Evolutionary conservation across 176 grass and related monocot species (phyloP), one percentile per base, ranked within the genome.

Genomic region (Pontederia paniculata): DNA sequence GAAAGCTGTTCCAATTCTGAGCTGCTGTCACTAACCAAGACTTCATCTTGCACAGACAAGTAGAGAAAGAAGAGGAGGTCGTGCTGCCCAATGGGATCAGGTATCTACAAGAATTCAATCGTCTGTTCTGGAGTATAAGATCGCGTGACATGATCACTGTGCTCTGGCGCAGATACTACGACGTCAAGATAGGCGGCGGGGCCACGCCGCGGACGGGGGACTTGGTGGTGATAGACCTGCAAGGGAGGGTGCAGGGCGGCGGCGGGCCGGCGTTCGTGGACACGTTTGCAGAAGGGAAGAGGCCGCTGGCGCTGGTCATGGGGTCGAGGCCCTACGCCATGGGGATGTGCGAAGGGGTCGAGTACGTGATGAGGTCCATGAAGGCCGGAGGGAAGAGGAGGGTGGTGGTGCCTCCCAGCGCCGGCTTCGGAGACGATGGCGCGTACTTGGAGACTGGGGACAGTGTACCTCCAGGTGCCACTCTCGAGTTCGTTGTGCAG

Each of bases 271-370:
- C 75, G 41, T 98, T 98, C 73, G 86, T 98, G 65, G 80, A 98
- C 75, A 98, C 86, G 11, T 91, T 91, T 58, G 77, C 51, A 31
- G 72, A 84, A 17, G 86, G 83, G 14, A 90, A 81, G 56, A 65
- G 93, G 62, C 83, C 93, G 13, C 66, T 91, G 14, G 86, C 86
- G 21, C 69, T 91, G 66, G 86, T 98, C 22, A 81, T 98, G 93
- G 93, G 83, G 1, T 98, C 83, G 23, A 87, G 93, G 83, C 86
- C 93, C 15, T 97, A 97, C 74, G 90, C 80, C 48, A 74, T 77
- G 68, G 93, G 93, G 12, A 73, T 90, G 93, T 97, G 93, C 70
- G 86, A 90, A 49, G 93, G 93, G 18, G 58, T 97, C 42, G 93
- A 97, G 71, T 68, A 74, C 54, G 80, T 64, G 72, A 64, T 97